Percentiles rank a stretch among this genome's conserved stretches.
These are phyloP conservation scores for Crithidia fasciculata DNA, from an alignment of 208 protist species.

Conservation along the genomic window DNA sequence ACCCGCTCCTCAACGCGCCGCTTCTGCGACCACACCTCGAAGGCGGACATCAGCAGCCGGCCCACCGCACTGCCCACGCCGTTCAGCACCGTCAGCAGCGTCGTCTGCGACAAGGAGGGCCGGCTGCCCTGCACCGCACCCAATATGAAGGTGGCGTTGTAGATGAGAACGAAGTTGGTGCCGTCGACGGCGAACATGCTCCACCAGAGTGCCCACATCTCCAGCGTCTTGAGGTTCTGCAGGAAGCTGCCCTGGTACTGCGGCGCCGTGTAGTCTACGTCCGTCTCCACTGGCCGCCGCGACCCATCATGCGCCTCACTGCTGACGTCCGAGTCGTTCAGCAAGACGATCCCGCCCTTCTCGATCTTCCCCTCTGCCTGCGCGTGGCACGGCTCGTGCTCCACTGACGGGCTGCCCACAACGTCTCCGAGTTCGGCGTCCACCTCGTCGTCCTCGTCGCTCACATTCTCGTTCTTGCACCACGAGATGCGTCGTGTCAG, in stretches of 20 bases:
- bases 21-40: constrained; percentile 58
- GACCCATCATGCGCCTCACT: not conserved
- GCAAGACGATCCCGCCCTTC: not conserved
- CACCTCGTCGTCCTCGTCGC: constrained; percentile 8
- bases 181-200: constrained; percentile 44
- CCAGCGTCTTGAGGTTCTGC: constrained; percentile 34
- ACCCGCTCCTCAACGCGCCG: constrained; percentile 48
- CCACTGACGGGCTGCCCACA: not conserved
- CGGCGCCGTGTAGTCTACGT: constrained; percentile 66
- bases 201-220: constrained; percentile 53
- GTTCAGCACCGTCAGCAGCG: constrained; percentile 53
- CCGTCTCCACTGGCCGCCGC: constrained; percentile 21
- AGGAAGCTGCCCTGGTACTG: constrained; percentile 62
- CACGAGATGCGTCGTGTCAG: constrained; percentile 8
- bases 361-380: not conserved
- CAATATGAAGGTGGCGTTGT: constrained; percentile 53
- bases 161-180: constrained; percentile 54
- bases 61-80: constrained; percentile 58
- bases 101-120: constrained; percentile 25
- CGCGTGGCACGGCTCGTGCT: constrained; percentile 9
- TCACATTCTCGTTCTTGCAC: constrained; percentile 11
- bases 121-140: constrained; percentile 37
- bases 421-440: not conserved
- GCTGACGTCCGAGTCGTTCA: not conserved
- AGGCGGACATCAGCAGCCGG: constrained; percentile 47